Base-by-base conservation (phyloP, 345 rosid genomes). In the Nephelium lappaceum region DNA sequence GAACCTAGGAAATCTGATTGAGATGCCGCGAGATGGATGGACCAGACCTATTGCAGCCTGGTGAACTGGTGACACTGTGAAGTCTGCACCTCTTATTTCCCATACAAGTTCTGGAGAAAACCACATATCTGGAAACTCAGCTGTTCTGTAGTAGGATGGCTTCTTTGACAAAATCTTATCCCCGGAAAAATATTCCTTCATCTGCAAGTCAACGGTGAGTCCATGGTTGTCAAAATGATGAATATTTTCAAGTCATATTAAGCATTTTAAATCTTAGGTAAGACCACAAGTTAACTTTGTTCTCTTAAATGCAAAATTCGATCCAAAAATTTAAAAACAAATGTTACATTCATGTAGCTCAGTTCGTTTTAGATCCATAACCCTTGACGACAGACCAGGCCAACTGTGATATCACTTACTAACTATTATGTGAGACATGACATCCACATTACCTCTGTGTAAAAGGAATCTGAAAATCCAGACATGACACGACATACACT, bases 401-500 rank as follows among this genome's bases (percentile, higher is more conserved):
- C 64, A 11, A 55, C 25, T 11, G 43, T 45, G 39, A 69, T 67
- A 39, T 27, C 41, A 73, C 67, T 69, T 72, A 18, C 69, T 72
- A 75, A 63, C 42, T 15, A 51, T 15, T 15, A 19, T 14, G 11
- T 0, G 3, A 27, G n/a, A 49, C 9, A 47, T 27, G 25, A 53
- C 21, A 72, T 45, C 38, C 65, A 61, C 12, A 69, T 51, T 83
- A 95, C 97, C 97, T 95, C 91, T 9, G 55, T 81, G 85, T 95
- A 95, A 82, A 95, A 93, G 45, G 94, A 86, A 89, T 95, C 94
- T 8, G 97, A 88, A 80, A 95, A 89, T 9, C 98, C 98, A 69
- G 98, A 93, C 97, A 95, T 92, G 79, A 95, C 98, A 57, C 95
- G 95, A 31, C 98, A 95, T 14, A 91, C 92, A 68, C 98, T 89